Evolutionary conservation across 257 asterid species (phyloP).

Genomic region (Gentiana straminea): DNA sequence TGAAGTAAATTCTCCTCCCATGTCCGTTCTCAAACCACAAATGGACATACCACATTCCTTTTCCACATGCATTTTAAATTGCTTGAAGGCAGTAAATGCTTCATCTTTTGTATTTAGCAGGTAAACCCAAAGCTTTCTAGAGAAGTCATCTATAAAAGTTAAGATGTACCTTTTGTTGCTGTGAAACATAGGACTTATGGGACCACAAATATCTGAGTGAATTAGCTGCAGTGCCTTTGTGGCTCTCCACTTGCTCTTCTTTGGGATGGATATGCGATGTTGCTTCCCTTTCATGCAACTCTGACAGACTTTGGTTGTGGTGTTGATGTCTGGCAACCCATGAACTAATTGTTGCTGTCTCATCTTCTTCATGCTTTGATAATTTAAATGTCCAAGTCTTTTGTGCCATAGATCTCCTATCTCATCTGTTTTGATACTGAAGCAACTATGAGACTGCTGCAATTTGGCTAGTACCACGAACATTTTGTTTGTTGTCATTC

Average conservation of each 20-base stretch:
- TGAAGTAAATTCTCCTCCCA: conserved; percentile 2
- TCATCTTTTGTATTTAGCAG: not conserved
- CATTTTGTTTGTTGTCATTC: not conserved
- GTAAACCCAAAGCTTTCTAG: not conserved
- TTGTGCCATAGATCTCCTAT: not conserved
- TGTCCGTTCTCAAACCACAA: not conserved
- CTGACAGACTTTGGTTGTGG: not conserved
- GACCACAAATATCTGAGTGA: not conserved
- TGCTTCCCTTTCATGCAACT: not conserved
- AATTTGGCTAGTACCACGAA: not conserved
- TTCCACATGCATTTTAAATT: not conserved
- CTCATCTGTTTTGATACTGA: not conserved
- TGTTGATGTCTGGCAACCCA: not conserved
- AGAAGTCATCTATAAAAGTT: not conserved
- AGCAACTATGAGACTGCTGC: too few species aligned
- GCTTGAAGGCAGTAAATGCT: not conserved
- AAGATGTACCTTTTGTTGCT: not conserved
- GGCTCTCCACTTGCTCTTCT: not conserved
- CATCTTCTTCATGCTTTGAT: not conserved
- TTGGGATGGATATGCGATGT: not conserved
- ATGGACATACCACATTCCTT: not conserved
- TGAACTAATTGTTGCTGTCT: not conserved
- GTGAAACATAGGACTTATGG: not conserved
- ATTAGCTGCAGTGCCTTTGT: not conserved
- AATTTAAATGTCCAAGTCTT: not conserved